Evolutionary conservation across 2,329 filamentous ascomycete species (phyloP).

Genomic region (Basipetospora chlamydospora): DNA sequence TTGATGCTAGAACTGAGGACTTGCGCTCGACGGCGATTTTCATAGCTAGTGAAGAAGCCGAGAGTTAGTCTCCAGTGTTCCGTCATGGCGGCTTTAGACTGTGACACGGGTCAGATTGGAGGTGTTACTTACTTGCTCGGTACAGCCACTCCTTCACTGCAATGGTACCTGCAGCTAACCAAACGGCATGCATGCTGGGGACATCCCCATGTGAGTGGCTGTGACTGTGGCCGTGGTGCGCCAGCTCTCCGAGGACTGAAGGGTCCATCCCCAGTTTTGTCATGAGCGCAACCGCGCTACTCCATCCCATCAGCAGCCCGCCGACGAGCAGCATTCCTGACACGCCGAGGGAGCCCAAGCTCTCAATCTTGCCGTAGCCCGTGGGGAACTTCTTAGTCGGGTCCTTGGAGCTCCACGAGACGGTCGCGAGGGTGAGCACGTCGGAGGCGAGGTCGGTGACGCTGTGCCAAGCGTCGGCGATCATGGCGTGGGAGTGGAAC

Average conservation of each 20-base stretch:
- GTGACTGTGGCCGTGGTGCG: conserved; percentile 53
- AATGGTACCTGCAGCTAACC: conserved; percentile 84
- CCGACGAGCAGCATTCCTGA: conserved; percentile 81
- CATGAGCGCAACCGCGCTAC: conserved; percentile 35
- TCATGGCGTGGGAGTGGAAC: conserved; percentile 88
- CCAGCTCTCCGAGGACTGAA: conserved; percentile 53
- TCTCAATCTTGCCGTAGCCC: conserved; percentile 97
- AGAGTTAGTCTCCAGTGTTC: too few species aligned
- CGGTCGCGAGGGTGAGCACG: conserved; percentile 82
- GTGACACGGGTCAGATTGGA: conserved; percentile 6
- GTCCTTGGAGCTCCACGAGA: conserved; percentile 80
- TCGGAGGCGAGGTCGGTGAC: conserved; percentile 92
- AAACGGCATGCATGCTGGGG: conserved; percentile 86
- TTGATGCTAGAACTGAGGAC: conserved; percentile 88
- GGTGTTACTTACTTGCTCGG: conserved; percentile 78
- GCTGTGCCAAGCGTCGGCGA: conserved; percentile 90
- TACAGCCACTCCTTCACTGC: conserved; percentile 95
- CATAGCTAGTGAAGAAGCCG: conserved; percentile 56
- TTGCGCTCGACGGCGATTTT: conserved; percentile 90
- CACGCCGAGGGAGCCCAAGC: conserved; percentile 81
- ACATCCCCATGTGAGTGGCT: conserved; percentile 41
- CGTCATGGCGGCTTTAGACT: too few species aligned
- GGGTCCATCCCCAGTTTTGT: conserved; percentile 9
- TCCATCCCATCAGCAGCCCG: conserved; percentile 82
- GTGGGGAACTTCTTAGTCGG: conserved; percentile 73